Conservation (phyloP, 75 land plant genomes). For the Cunninghamia lanceolata region DNA sequence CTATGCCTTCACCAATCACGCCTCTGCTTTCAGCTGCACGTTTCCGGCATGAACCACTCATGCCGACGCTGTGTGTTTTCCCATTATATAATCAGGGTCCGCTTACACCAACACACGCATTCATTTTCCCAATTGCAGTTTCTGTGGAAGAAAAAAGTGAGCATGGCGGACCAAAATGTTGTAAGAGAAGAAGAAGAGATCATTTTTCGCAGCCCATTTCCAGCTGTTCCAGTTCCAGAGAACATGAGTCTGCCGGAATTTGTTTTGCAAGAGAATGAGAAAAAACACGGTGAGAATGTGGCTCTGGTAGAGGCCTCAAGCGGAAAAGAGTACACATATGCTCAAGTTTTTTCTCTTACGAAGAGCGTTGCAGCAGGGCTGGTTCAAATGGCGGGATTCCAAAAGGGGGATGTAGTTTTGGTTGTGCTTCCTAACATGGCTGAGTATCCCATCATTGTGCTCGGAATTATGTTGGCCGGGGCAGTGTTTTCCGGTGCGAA, state of each 20-base stretch:
- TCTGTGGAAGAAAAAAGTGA: neutral
- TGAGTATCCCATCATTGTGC: slow-evolving; percentile 75
- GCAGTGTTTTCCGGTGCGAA: slow-evolving; percentile 88
- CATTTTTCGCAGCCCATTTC: slow-evolving; percentile 59
- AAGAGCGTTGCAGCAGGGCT: slow-evolving; percentile 61
- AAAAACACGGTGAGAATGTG: slow-evolving; percentile 49
- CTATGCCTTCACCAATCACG: no score
- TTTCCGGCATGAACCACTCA: neutral
- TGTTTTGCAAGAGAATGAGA: slow-evolving; percentile 51
- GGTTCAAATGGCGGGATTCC: slow-evolving; percentile 35
- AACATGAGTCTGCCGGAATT: slow-evolving; percentile 72
- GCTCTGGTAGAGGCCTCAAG: slow-evolving; percentile 89
- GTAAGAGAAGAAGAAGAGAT: slow-evolving; percentile 39
- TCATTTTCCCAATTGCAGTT: neutral
- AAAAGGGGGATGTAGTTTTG: slow-evolving; percentile 79
- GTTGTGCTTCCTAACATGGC: slow-evolving; percentile 86
- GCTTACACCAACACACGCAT: neutral
- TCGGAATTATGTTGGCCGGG: slow-evolving; percentile 89
- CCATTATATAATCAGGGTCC: neutral
- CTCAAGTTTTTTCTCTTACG: slow-evolving; percentile 48
- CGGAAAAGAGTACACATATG: slow-evolving; percentile 69
- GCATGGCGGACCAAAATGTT: neutral
- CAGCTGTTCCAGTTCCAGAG: slow-evolving; percentile 48
- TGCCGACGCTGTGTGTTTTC: neutral
- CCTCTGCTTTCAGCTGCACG: no score